Evolutionary conservation across 2,329 filamentous ascomycete species (phyloP), one percentile per base, ranked within the genome.

Genomic region (Apiospora koreana): DNA sequence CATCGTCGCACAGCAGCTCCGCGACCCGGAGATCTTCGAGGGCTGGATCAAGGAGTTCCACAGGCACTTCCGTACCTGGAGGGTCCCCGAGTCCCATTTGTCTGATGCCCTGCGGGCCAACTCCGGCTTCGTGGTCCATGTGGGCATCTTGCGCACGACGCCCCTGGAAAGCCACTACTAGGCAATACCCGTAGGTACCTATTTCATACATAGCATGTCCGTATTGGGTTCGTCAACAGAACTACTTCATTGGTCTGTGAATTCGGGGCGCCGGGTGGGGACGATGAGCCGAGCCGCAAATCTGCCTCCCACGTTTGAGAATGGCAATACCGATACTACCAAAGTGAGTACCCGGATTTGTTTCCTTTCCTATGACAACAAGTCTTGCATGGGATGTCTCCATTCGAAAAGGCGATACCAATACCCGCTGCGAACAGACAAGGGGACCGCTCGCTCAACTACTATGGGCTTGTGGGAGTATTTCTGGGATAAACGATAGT

Each of bases 1-100:
- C 77, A 81, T 98, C 7, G 87, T 98, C 67, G 95, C 93, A 31
- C 95, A 98, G 83, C 95, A 98, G 81, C 87, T 98, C 66, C 89
- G 96, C 41, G 91, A 94, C 38, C 89, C 93, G 2, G 92, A 95
- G 43, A 93, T 98, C 7, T 96, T 98, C 75, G 91, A 95, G 75
- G 83, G 86, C 18, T 98, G 95, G 94, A 82, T 97, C 66, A 84
- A 84, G 72, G 87, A 88, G 68, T 95, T 97, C 73, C 81, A 88
- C 71, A 79, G 79, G 42, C 78, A 80, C 10, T 98, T 98, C 76
- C 84, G 85, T 14, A 89, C 92, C 9, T 98, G 94, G 94, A 87
- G 93, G 70, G 80, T 97, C 7, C 89, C 90, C 0, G 91, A 94
- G 76, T 82, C 84, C 45, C 80, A 88, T 45, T 77, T 97, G 67